Evolutionary conservation across 352 stramenopile genomes (phyloP).

Genomic region (Globisporangium sylvaticum): DNA sequence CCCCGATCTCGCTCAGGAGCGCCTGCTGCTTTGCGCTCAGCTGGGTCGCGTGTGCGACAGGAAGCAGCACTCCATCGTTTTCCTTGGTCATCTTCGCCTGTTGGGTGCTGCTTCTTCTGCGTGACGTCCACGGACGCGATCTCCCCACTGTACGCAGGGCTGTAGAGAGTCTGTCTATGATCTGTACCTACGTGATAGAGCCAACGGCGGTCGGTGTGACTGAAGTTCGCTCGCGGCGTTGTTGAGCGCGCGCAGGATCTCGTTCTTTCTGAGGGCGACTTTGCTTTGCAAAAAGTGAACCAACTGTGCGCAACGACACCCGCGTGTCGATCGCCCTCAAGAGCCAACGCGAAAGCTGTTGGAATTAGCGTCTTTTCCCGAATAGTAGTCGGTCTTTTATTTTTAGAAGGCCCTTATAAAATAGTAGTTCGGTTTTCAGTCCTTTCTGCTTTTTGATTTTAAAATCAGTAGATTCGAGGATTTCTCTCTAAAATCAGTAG

Average conservation of each 20-base stretch:
- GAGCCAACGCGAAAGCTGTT: too few species aligned
- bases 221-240: not conserved
- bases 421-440: too few species aligned
- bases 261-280: not conserved
- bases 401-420: too few species aligned
- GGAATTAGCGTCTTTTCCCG: too few species aligned
- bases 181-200: not conserved
- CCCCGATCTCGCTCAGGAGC: conserved; percentile 20
- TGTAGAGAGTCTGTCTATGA: not conserved
- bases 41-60: not conserved
- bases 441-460: too few species aligned
- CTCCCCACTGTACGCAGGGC: not conserved
- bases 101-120: not conserved
- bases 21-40: conserved; percentile 3
- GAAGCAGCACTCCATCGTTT: not conserved
- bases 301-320: not conserved
- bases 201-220: not conserved
- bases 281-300: not conserved
- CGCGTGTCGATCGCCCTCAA: too few species aligned
- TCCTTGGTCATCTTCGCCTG: not conserved
- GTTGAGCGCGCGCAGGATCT: not conserved
- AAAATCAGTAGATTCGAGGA: too few species aligned
- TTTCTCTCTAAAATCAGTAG: too few species aligned
- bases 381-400: too few species aligned
- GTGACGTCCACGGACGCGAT: not conserved